Percentiles rank a stretch among this genome's conserved stretches.
Conservation (phyloP, 305 asterid species). For the Rubia peregrina region DNA sequence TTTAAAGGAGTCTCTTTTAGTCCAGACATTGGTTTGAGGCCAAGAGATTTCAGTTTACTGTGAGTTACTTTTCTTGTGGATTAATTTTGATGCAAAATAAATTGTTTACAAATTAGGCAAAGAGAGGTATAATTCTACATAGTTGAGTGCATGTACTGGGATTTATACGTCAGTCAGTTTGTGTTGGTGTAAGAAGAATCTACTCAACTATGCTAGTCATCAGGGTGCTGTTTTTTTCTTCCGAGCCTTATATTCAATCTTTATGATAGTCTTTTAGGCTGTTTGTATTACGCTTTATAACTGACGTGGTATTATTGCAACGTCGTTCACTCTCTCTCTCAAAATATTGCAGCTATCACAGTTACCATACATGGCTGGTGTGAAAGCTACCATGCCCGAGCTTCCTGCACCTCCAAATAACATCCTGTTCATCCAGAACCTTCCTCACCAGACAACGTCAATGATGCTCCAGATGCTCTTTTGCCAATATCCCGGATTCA, state of each 20-base stretch:
- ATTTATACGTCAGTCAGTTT: not conserved
- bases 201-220: not conserved
- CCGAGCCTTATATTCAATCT: not conserved
- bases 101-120: not conserved
- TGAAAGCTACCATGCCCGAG: slow-evolving; percentile 60
- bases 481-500: slow-evolving; percentile 79
- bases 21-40: not conserved
- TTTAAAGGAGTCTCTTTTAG: not conserved
- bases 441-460: slow-evolving; percentile 87
- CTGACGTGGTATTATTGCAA: not conserved
- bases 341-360: slow-evolving; percentile 64
- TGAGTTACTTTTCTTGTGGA: not conserved
- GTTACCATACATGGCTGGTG: slow-evolving; percentile 60
- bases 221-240: not conserved
- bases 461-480: slow-evolving; percentile 97
- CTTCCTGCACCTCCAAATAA: slow-evolving; percentile 96
- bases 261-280: not conserved
- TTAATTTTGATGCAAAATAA: not conserved
- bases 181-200: not conserved
- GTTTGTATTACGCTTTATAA: not conserved
- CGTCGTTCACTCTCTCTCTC: not conserved
- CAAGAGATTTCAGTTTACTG: not conserved
- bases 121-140: not conserved
- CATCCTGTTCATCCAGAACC: slow-evolving; percentile 86
- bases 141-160: not conserved